Evolutionary conservation across 2,329 filamentous ascomycete genomes (phyloP).

Genomic region (Cladophialophora immunda): DNA sequence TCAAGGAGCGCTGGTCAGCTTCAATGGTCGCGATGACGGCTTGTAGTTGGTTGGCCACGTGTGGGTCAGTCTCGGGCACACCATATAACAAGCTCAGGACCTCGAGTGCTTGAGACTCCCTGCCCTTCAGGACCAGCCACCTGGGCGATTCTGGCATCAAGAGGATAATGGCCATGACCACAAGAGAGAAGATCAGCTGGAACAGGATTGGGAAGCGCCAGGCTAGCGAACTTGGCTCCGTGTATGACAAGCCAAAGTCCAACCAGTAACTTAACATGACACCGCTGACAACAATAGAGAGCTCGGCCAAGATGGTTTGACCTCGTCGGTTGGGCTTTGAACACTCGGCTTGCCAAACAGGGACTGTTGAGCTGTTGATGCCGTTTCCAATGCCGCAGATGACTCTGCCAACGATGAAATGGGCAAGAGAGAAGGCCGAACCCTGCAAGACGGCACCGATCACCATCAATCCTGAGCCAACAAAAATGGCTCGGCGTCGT

Average conservation of each 20-base stretch:
- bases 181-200: neutral
- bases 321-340: conserved; percentile 47
- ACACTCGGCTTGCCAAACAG: conserved; percentile 50
- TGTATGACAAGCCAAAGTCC: conserved; percentile 46
- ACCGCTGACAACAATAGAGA: conserved; percentile 46
- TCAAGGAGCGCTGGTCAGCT: neutral
- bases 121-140: conserved; percentile 65
- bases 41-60: conserved; percentile 50
- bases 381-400: conserved; percentile 49
- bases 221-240: neutral
- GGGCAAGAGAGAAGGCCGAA: conserved; percentile 49
- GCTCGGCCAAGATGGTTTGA: conserved; percentile 47
- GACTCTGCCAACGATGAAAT: conserved; percentile 56
- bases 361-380: conserved; percentile 50
- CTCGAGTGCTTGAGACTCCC: conserved; percentile 59
- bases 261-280: conserved; percentile 49
- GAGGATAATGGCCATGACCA: conserved; percentile 46
- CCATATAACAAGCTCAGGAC: conserved; percentile 58
- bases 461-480: conserved; percentile 49
- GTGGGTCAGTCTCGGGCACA: conserved; percentile 57
- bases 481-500: conserved; percentile 38
- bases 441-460: conserved; percentile 54
- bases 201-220: neutral
- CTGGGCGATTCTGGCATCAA: conserved; percentile 65
- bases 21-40: neutral